Base-by-base conservation (phyloP, 352 stramenopile genomes). In the Phytophthora macrochlamydospora region DNA sequence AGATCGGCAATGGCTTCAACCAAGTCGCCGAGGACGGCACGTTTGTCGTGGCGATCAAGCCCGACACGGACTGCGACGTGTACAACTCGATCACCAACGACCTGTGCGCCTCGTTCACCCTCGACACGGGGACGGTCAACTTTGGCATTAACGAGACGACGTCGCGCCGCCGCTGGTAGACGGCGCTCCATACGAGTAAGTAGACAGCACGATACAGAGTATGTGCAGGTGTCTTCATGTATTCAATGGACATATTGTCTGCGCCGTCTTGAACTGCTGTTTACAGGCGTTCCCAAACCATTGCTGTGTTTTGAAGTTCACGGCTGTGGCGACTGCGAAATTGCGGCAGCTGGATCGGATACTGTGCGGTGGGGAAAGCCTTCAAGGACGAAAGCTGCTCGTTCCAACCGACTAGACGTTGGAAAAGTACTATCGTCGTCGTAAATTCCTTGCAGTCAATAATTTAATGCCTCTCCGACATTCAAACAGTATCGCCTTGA, bases 61-160 rank as follows among this genome's bases (percentile, higher is more conserved):
- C 85, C 4, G 75, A 92, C 5, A 87, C 76, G 7, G 83, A 93
- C 59, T 97, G 89, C 68, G 62, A 89, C 32, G 79, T 90, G 51
- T 85, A 92, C 76, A 72, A 77, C 57, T 62, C 52, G 2, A 69
- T 64, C 9, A 66, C 60, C 4, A 78, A 84, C 50, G 48, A 73
- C 7, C 62, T 90, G 1, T 90, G 79, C 54, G 71, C 74, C 6
- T 54, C 59, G 29, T 89, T 91, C 67, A 76, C 74, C 18, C 67
- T 85, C 28, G 12, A 71, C 28, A 79, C 63, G 37, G 73, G 69
- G 2, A 38, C 43, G 3, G 54, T 62, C 31, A 75, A 67, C 18
- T 78, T 78, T 46, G 62, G 67, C 3, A 62, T 78, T 29, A 75
- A 69, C 50, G 48, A 52, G 29, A 75, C 65, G 11, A 72, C 59